Conservation (phyloP, 1,284 basidiomycete species). For the Lentinus polychrous region DNA sequence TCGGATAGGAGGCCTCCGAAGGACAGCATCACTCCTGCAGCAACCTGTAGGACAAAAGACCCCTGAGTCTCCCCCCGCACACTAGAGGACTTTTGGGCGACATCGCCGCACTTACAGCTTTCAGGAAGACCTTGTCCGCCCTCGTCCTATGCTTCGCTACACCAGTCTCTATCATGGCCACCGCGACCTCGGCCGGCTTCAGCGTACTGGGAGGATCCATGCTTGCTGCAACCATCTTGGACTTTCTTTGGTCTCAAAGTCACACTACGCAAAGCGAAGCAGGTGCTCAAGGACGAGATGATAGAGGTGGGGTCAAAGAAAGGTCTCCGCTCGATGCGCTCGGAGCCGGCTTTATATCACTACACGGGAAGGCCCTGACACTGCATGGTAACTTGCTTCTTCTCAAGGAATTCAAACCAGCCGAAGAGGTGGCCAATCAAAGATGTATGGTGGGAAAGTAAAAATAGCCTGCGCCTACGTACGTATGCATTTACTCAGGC, state of each 20-base stretch:
- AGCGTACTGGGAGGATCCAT: constrained; percentile 44
- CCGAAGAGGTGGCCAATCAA: too few species aligned
- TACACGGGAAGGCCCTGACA: too few species aligned
- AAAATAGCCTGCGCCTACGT: too few species aligned
- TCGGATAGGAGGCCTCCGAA: constrained; percentile 64
- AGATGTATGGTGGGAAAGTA: too few species aligned
- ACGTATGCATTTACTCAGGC: too few species aligned
- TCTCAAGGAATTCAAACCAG: too few species aligned
- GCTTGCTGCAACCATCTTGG: constrained; percentile 14
- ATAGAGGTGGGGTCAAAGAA: too few species aligned
- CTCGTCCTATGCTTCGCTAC: constrained; percentile 58
- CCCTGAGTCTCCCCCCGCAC: not conserved
- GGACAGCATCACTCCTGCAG: constrained; percentile 64
- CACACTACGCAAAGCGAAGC: not conserved
- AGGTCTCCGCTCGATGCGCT: too few species aligned
- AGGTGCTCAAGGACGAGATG: too few species aligned
- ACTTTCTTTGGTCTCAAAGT: not conserved
- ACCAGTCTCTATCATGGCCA: constrained; percentile 47
- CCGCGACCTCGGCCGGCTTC: constrained; percentile 53
- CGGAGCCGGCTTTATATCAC: too few species aligned
- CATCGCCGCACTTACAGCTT: constrained; percentile 59
- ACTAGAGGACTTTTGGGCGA: not conserved
- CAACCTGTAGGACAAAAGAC: constrained; percentile 34
- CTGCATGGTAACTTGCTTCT: too few species aligned
- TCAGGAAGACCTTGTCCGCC: constrained; percentile 54